phyloP scores from a whole-genome alignment of 202 grass and related monocot species.

The Panicum hallii region DNA sequence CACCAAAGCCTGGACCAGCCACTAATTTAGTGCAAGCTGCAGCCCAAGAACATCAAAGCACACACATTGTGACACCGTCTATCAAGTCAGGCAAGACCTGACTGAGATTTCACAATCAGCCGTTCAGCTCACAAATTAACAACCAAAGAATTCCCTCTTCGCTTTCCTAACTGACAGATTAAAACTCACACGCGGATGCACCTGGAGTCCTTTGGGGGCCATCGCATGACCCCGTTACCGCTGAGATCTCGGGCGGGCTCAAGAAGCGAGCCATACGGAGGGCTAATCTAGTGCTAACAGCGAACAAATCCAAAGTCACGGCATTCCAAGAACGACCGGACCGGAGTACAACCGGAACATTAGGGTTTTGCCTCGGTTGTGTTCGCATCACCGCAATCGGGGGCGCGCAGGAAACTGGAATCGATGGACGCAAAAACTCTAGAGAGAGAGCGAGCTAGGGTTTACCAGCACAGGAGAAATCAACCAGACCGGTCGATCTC shows the following conservation, averaged over 20 bases:
- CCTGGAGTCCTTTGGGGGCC: neutral
- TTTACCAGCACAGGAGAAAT: conserved; percentile 29
- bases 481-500: neutral
- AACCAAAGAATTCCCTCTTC: neutral
- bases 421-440: neutral
- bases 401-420: neutral
- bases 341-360: neutral
- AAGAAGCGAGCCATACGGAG: neutral
- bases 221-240: neutral
- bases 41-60: neutral
- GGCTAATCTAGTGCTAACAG: neutral
- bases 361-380: conserved; percentile 40
- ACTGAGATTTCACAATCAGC: neutral
- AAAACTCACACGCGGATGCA: neutral
- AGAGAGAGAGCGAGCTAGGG: neutral
- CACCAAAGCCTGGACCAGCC: neutral
- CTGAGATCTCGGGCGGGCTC: neutral
- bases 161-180: neutral
- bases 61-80: neutral
- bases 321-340: neutral
- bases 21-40: neutral
- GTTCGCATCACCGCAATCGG: neutral
- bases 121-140: neutral
- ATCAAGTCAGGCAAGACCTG: neutral
- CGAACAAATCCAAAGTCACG: neutral